Base-by-base conservation (phyloP, 139 green algal species). In the Chlorella sp. region DNA sequence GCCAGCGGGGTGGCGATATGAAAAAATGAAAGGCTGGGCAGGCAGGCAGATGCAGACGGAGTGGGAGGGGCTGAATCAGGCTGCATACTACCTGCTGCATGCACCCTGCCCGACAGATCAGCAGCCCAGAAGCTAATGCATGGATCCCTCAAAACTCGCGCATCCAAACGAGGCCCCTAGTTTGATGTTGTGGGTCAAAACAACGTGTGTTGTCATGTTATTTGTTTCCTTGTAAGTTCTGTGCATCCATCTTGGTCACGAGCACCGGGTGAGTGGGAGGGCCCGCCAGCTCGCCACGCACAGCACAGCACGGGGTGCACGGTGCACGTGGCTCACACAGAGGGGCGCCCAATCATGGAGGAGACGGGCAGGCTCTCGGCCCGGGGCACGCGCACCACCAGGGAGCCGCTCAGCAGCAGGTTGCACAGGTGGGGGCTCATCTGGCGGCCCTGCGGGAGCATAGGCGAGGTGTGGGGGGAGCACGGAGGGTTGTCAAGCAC, bases 351-450 rank as follows among this genome's bases (percentile, higher is more conserved):
- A 60, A 90, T 71, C 12, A 90, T 14, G 77, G 34, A 68, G 32
- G 78, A 86, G 2, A 78, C 30, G 21, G 79, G 32, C 11, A 90
- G 78, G 61, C 15, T 32, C 7, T 90, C 78, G 2, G 79, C 87
- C 2, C 79, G 78, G 9, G 78, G 61, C 64, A 90, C 87, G 36
- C 22, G 77, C 34, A 86, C 37, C 39, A 15, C 28, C 40, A 90
- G 48, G 24, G 26, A 82, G 87, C 87, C 87, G 87, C 87, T 90
- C 30, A 82, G 61, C 87, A 90, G 78, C 77, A 90, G 32, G 39
- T 57, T 53, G 78, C 79, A 78, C 87, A 90, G 87, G 39, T 53
- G 40, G 26, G 77, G 78, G 79, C 73, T 71, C 36, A 90, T 81
- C n/a, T 15, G 0, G 28, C 78, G 87, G 39, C 78, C 87, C 60